These are phyloP conservation scores for Naumovozyma castellii DNA, from an alignment of 805 yeast genomes.

Conservation along the genomic window DNA sequence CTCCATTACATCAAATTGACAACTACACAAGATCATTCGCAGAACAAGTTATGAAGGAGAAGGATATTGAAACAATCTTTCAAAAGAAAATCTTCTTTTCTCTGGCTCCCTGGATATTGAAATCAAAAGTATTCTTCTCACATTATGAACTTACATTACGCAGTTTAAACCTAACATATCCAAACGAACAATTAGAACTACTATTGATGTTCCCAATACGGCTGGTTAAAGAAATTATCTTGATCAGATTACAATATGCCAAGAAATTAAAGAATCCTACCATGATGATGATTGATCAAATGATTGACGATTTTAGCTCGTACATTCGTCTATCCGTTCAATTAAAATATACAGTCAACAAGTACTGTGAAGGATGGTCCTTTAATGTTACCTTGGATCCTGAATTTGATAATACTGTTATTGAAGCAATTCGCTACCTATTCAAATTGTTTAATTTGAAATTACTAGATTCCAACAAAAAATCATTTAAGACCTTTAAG, in stretches of 20 bases:
- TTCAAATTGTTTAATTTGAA: constrained; percentile 68
- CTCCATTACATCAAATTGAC: constrained; percentile 20
- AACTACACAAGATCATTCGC: constrained; percentile 63
- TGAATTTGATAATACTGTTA: constrained; percentile 54
- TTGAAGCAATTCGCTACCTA: constrained; percentile 66
- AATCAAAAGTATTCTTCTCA: constrained; percentile 65
- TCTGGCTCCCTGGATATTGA: constrained; percentile 72
- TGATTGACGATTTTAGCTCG: constrained; percentile 73
- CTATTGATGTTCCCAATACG: constrained; percentile 70
- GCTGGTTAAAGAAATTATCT: constrained; percentile 69
- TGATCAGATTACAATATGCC: constrained; percentile 68
- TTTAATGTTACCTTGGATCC: constrained; percentile 54
- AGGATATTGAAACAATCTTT: constrained; percentile 65
- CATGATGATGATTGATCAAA: constrained; percentile 92
- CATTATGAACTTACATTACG: constrained; percentile 52
- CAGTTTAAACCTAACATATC: constrained; percentile 64
- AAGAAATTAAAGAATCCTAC: constrained; percentile 74
- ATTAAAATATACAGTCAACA: constrained; percentile 57
- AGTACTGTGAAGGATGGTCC: constrained; percentile 59
- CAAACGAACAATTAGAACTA: constrained; percentile 52
- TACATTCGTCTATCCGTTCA: constrained; percentile 70
- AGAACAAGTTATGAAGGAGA: constrained; percentile 73
- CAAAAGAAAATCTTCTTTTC: constrained; percentile 57
- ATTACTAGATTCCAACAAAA: constrained; percentile 64
- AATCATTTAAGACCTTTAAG: constrained; percentile 72